Evolutionary conservation across 208 protist genomes (phyloP).

Genomic region (Wallacemonas collosoma): DNA sequence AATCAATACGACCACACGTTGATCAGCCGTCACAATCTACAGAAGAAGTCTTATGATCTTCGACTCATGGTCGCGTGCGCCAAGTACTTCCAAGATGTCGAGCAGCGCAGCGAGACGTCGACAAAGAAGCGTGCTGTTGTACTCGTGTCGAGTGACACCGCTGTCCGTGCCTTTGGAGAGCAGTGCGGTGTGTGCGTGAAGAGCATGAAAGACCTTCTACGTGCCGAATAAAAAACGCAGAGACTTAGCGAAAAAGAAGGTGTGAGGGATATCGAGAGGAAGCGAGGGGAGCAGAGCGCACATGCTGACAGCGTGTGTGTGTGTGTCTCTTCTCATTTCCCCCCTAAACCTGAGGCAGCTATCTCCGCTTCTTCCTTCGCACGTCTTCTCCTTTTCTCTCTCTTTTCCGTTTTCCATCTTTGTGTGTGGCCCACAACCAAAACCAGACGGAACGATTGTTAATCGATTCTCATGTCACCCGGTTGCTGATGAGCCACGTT

Average conservation of each 20-base stretch:
- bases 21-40: constrained; percentile 17
- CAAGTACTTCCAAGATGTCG: constrained; percentile 22
- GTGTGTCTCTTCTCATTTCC: too few species aligned
- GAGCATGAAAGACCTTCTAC: neutral
- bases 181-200: neutral
- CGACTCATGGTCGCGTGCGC: constrained; percentile 29
- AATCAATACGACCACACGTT: constrained; percentile 28
- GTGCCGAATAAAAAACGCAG: neutral
- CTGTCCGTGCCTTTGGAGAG: neutral
- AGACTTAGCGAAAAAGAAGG: too few species aligned
- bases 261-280: too few species aligned
- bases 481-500: too few species aligned
- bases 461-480: neutral
- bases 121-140: neutral
- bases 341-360: too few species aligned
- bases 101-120: neutral
- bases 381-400: constrained; percentile 16
- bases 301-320: too few species aligned
- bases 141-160: neutral
- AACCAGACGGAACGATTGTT: neutral
- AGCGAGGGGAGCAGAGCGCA: too few species aligned
- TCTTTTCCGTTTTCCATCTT: neutral
- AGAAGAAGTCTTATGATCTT: constrained; percentile 19
- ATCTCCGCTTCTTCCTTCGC: too few species aligned
- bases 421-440: neutral